Evolutionary conservation across 139 green algal species (phyloP).

Genomic region (Coelastrella sp.): DNA sequence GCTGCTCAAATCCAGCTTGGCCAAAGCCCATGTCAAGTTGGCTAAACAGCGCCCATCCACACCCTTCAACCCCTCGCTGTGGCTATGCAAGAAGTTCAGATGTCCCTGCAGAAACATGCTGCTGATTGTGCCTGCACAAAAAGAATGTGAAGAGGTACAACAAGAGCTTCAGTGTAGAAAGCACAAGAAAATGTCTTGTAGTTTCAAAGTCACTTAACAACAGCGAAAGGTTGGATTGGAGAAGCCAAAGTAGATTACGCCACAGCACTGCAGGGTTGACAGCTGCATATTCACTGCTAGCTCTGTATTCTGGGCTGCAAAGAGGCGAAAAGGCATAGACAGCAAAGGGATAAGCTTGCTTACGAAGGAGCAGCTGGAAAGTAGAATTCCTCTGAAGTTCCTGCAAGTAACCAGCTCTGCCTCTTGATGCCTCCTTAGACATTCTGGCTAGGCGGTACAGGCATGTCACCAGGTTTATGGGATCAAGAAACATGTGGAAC

Average conservation of each 20-base stretch:
- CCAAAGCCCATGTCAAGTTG: conserved; percentile 67
- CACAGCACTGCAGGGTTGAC: no score
- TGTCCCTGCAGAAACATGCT: conserved; percentile 62
- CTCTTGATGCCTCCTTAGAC: conserved; percentile 50
- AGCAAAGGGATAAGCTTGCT: no score
- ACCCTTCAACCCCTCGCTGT: conserved; percentile 56
- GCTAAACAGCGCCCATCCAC: conserved; percentile 66
- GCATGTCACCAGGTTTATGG: conserved; percentile 69
- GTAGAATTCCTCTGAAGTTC: conserved; percentile 53
- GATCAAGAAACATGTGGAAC: conserved; percentile 58
- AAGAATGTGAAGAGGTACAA: not conserved
- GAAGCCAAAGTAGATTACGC: no score
- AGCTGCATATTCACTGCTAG: no score
- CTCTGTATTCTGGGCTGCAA: no score
- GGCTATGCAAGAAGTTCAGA: conserved; percentile 52
- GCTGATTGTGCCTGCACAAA: conserved; percentile 57
- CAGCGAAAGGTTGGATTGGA: no score
- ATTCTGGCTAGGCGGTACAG: conserved; percentile 68
- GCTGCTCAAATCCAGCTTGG: conserved; percentile 64
- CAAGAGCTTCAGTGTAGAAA: not conserved
- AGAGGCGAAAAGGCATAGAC: no score
- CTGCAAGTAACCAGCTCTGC: conserved; percentile 41
- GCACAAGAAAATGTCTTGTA: no score
- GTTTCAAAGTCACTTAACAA: no score
- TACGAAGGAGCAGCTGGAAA: conserved; percentile 65